Evolutionary conservation across 2,329 filamentous ascomycete genomes (phyloP).

Genomic region (Lecanicillium sp.): DNA sequence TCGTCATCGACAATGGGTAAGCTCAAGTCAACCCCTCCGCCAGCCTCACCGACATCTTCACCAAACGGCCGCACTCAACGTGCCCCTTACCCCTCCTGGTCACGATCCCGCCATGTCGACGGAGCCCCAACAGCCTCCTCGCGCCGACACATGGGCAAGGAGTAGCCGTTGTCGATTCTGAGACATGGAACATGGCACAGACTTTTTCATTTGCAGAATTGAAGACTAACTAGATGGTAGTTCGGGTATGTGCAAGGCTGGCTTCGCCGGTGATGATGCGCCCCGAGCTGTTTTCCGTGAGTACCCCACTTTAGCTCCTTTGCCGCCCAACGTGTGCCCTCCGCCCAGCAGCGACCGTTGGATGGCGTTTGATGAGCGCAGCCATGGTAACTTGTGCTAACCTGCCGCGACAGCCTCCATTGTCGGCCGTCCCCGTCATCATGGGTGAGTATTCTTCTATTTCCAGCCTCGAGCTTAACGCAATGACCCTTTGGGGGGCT

Average conservation of each 20-base stretch:
- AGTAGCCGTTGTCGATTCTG: background rate
- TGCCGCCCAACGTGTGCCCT: conserved; percentile 4
- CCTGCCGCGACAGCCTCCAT: conserved; percentile 51
- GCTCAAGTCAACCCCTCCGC: conserved; percentile 34
- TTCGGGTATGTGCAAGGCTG: conserved; percentile 99
- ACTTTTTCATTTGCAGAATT: conserved; percentile 2
- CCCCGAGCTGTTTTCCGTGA: conserved; percentile 99
- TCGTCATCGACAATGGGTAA: conserved; percentile 99
- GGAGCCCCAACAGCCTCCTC: conserved; percentile 2
- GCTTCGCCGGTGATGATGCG: conserved; percentile 99
- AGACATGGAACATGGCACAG: background rate
- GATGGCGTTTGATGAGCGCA: background rate
- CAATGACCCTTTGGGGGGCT: no score
- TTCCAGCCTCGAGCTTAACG: no score
- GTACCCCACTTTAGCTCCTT: conserved; percentile 36
- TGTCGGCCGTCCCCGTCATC: conserved; percentile 98
- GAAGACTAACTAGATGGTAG: conserved; percentile 46
- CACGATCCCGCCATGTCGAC: conserved; percentile 3
- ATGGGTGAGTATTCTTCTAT: conserved; percentile 70
- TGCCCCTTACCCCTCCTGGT: conserved; percentile 13
- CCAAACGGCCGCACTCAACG: conserved; percentile 7
- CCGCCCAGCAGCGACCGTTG: conserved; percentile 1
- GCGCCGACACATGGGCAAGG: conserved; percentile 2
- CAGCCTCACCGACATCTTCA: conserved; percentile 26
- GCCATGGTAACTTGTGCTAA: conserved; percentile 3